Evolutionary conservation across 2,329 filamentous ascomycete genomes (phyloP).

Genomic region (Colletotrichum sp.): DNA sequence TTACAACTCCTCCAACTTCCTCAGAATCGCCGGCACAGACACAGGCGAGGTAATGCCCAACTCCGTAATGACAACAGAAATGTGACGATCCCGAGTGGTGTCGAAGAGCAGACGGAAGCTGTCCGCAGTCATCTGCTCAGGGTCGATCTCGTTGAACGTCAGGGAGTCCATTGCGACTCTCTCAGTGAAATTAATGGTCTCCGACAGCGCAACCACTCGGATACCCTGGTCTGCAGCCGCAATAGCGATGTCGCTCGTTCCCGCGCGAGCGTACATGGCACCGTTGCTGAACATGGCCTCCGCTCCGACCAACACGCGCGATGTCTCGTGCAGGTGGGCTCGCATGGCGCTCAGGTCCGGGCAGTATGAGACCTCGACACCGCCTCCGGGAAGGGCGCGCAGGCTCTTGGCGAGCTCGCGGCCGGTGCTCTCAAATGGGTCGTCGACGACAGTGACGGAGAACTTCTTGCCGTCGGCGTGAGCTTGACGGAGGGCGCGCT

Average conservation of each 20-base stretch:
- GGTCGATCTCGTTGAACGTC: conserved; percentile 91
- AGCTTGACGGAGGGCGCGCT: conserved; percentile 79
- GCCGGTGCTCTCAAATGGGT: conserved; percentile 59
- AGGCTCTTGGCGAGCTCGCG: conserved; percentile 72
- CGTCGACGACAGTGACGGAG: conserved; percentile 83
- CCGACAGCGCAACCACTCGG: conserved; percentile 87
- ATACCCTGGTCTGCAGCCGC: conserved; percentile 77
- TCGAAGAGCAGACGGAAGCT: conserved; percentile 81
- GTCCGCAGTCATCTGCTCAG: conserved; percentile 64
- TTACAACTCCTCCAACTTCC: conserved; percentile 63
- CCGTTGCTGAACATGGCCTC: conserved; percentile 97
- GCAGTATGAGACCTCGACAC: conserved; percentile 80
- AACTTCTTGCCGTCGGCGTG: conserved; percentile 75
- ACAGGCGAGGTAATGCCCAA: conserved; percentile 85
- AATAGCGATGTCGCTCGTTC: conserved; percentile 87
- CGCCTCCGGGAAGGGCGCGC: conserved; percentile 44
- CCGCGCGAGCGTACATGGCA: conserved; percentile 83
- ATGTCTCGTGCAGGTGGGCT: conserved; percentile 70
- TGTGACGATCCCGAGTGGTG: conserved; percentile 84
- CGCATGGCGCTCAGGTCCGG: conserved; percentile 77
- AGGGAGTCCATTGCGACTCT: conserved; percentile 91
- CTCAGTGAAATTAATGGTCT: conserved; percentile 90
- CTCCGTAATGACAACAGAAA: conserved; percentile 90
- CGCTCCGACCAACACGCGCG: conserved; percentile 84
- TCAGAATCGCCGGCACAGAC: conserved; percentile 73